phyloP scores from a whole-genome alignment of 148 eudicot genomes.

The Camellia lanceoleosa region DNA sequence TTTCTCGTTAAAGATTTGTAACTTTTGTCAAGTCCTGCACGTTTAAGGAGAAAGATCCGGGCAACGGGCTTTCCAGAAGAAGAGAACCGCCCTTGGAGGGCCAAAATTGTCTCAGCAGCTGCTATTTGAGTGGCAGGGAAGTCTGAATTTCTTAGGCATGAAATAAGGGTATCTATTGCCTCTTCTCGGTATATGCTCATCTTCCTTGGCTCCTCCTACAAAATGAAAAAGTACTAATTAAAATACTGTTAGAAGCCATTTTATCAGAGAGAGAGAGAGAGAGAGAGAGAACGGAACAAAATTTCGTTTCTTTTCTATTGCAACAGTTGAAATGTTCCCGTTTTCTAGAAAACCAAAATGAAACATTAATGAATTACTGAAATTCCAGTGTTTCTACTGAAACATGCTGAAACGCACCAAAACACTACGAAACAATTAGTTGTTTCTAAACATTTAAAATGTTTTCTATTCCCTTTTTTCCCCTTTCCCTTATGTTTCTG shows the following conservation, averaged over 20 bases:
- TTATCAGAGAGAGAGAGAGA: neutral
- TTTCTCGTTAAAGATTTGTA: conserved; percentile 33
- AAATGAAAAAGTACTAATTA: neutral
- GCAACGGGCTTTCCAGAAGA: conserved; percentile 43
- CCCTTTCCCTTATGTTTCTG: too few species aligned
- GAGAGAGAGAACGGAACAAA: neutral
- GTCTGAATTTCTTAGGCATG: conserved; percentile 42
- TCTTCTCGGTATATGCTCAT: conserved; percentile 57
- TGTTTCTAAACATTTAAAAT: too few species aligned
- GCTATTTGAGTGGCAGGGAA: conserved; percentile 42
- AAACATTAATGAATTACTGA: too few species aligned
- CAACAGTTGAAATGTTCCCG: too few species aligned
- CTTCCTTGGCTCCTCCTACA: conserved; percentile 50
- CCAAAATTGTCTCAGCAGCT: conserved; percentile 47
- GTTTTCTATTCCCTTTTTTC: too few species aligned
- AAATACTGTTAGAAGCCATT: neutral
- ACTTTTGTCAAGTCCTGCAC: conserved; percentile 36
- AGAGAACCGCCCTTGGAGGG: conserved; percentile 53
- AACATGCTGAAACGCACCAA: too few species aligned
- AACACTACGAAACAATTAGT: too few species aligned
- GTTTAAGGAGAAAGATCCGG: conserved; percentile 41
- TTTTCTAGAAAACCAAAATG: too few species aligned
- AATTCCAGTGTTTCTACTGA: too few species aligned
- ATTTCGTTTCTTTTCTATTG: too few species aligned
- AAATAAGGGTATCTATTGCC: conserved; percentile 45